Conservation (phyloP, 2,329 filamentous ascomycete genomes). For the Aspergillus brasiliensis region DNA sequence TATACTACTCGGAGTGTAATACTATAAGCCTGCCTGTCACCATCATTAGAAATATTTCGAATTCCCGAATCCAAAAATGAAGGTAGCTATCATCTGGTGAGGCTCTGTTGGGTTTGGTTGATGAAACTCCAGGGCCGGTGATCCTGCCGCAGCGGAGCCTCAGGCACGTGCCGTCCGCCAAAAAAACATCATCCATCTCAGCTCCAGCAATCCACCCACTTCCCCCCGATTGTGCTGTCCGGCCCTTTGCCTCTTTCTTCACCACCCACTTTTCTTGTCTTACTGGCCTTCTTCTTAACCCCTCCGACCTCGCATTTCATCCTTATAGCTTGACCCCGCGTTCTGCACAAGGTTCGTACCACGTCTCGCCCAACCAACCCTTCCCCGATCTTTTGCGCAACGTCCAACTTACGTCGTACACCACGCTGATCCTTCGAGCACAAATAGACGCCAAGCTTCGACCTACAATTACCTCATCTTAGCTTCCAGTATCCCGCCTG, state of each 20-base stretch:
- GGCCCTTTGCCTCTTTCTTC: constrained; percentile 9
- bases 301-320: background rate
- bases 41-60: too few relatives aligned
- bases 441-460: constrained; percentile 8
- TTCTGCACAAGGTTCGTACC: constrained; percentile 9
- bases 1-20: too few relatives aligned
- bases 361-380: background rate
- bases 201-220: constrained; percentile 23
- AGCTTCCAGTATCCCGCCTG: constrained; percentile 15
- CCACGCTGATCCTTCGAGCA: constrained; percentile 15
- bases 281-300: constrained; percentile 1
- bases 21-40: too few relatives aligned
- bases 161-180: constrained; percentile 29
- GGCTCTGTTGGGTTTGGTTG: background rate
- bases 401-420: constrained; percentile 1
- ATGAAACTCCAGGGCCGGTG: constrained; percentile 18
- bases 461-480: constrained; percentile 3
- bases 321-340: background rate
- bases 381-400: constrained; percentile 9
- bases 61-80: too few relatives aligned
- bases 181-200: constrained; percentile 34
- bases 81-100: background rate
- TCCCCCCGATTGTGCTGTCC: constrained; percentile 10
- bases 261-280: constrained; percentile 1
- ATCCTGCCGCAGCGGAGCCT: constrained; percentile 28